Percentiles rank a stretch among this genome's conserved stretches.
These are phyloP conservation scores for Asterophora parasitica DNA, from an alignment of 768 basidiomycete species.

Conservation along the genomic window DNA sequence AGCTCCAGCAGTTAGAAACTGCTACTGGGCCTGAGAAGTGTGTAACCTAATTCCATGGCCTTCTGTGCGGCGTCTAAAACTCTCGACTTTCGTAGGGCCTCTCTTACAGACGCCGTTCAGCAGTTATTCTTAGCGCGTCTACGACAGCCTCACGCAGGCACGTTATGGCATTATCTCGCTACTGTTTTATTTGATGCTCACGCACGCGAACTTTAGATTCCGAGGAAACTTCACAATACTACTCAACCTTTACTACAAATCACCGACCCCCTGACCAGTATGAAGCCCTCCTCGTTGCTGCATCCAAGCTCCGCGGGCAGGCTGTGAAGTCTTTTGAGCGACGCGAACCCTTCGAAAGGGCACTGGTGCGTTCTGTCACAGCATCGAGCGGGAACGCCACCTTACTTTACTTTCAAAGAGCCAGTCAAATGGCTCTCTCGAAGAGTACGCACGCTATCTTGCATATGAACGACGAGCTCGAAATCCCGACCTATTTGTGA, in stretches of 20 bases:
- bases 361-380: slow-evolving; percentile 41
- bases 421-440: slow-evolving; percentile 42
- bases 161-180: slow-evolving; percentile 9
- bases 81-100: slow-evolving; percentile 7
- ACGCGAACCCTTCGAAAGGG: slow-evolving; percentile 57
- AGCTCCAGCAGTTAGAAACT: slow-evolving; percentile 55
- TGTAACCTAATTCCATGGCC: not conserved
- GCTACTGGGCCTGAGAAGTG: slow-evolving; percentile 45
- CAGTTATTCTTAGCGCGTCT: slow-evolving; percentile 61
- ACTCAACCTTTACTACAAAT: slow-evolving; percentile 85
- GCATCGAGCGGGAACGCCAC: not conserved
- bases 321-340: slow-evolving; percentile 58
- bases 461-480: slow-evolving; percentile 57
- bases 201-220: slow-evolving; percentile 42
- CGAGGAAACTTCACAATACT: slow-evolving; percentile 78
- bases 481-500: slow-evolving; percentile 51
- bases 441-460: slow-evolving; percentile 60
- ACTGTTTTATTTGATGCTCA: not conserved
- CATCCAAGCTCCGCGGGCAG: slow-evolving; percentile 65
- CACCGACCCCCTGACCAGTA: slow-evolving; percentile 73
- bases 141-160: slow-evolving; percentile 73
- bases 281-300: slow-evolving; percentile 67
- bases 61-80: slow-evolving; percentile 27
- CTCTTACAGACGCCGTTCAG: slow-evolving; percentile 49
- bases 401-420: slow-evolving; percentile 19